Conservation (phyloP, 2,329 filamentous ascomycete genomes). For the Epichloe scottii region DNA sequence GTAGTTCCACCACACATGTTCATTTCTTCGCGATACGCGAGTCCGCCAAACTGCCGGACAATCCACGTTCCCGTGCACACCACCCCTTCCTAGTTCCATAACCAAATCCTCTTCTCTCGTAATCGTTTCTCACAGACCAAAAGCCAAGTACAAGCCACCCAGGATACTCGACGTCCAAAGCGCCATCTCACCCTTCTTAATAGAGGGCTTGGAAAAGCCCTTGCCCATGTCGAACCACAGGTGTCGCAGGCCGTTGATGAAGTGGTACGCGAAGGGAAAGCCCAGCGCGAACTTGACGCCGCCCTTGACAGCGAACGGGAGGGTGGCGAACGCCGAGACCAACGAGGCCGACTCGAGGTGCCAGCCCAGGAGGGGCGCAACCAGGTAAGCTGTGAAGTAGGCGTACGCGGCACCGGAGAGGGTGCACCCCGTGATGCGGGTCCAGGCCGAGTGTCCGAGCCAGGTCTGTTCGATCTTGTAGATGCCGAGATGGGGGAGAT, state of each 20-base stretch:
- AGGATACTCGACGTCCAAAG: slow-evolving; percentile 36
- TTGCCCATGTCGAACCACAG: slow-evolving; percentile 38
- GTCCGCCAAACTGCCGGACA: neutral
- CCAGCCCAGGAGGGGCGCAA: slow-evolving; percentile 58
- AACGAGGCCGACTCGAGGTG: slow-evolving; percentile 48
- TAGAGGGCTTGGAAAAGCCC: slow-evolving; percentile 36
- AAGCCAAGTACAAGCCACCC: slow-evolving; percentile 32
- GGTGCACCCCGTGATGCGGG: slow-evolving; percentile 70
- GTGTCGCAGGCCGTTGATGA: slow-evolving; percentile 42
- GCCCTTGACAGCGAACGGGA: slow-evolving; percentile 48
- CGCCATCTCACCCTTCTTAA: slow-evolving; percentile 32
- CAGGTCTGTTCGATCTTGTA: slow-evolving; percentile 82
- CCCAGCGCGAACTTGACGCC: slow-evolving; percentile 41
- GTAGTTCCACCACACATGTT: neutral
- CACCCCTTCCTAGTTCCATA: neutral
- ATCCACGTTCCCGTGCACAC: neutral
- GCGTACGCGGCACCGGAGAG: slow-evolving; percentile 66
- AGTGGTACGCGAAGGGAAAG: slow-evolving; percentile 49
- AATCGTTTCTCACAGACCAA: slow-evolving; percentile 28
- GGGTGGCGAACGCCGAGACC: slow-evolving; percentile 44
- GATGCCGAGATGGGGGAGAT: slow-evolving; percentile 72
- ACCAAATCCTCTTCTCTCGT: neutral
- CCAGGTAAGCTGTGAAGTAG: slow-evolving; percentile 71
- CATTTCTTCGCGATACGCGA: too few species aligned
- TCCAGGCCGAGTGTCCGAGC: slow-evolving; percentile 58